These are phyloP conservation scores for Hypoxylon subgilvum DNA, from an alignment of 495 filamentous ascomycete genomes.

Conservation along the genomic window DNA sequence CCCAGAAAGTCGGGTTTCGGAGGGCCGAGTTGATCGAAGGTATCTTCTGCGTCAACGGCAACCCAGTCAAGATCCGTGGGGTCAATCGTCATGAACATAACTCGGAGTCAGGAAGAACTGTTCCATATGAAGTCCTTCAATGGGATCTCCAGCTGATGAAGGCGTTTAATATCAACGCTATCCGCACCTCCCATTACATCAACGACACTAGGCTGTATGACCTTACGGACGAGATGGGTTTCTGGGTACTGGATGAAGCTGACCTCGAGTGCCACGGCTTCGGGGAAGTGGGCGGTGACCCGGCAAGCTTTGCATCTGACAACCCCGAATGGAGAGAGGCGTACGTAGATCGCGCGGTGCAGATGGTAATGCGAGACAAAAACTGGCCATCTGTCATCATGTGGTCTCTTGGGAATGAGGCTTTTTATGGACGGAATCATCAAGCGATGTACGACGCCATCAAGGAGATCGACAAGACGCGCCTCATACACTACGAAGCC, in stretches of 20 bases:
- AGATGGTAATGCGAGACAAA: slow-evolving; percentile 71
- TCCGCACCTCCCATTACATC: slow-evolving; percentile 70
- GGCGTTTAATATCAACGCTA: slow-evolving; percentile 69
- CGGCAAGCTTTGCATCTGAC: slow-evolving; percentile 61
- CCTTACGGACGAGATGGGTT: slow-evolving; percentile 69
- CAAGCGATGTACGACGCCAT: slow-evolving; percentile 70
- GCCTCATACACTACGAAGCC: slow-evolving; percentile 72
- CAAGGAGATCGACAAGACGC: slow-evolving; percentile 60
- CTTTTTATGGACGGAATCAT: slow-evolving; percentile 73
- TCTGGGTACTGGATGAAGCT: slow-evolving; percentile 75
- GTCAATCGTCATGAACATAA: slow-evolving; percentile 76
- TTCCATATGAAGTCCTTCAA: slow-evolving; percentile 60
- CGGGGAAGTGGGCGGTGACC: slow-evolving; percentile 55
- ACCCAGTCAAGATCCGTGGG: slow-evolving; percentile 64
- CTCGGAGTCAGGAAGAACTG: slow-evolving; percentile 63
- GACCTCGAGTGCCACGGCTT: slow-evolving; percentile 79
- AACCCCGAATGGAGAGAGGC: slow-evolving; percentile 72
- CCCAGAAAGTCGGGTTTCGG: slow-evolving; percentile 67
- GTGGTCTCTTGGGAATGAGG: slow-evolving; percentile 76
- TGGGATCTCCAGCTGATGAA: slow-evolving; percentile 71
- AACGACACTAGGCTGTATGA: slow-evolving; percentile 67
- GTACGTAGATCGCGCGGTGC: slow-evolving; percentile 72
- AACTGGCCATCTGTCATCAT: slow-evolving; percentile 71
- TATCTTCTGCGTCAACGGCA: slow-evolving; percentile 66
- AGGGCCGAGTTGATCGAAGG: slow-evolving; percentile 61